Evolutionary conservation across 192 early-diverging fungal genomes (phyloP).

Genomic region (Gryganskiella cystojenkinii): DNA sequence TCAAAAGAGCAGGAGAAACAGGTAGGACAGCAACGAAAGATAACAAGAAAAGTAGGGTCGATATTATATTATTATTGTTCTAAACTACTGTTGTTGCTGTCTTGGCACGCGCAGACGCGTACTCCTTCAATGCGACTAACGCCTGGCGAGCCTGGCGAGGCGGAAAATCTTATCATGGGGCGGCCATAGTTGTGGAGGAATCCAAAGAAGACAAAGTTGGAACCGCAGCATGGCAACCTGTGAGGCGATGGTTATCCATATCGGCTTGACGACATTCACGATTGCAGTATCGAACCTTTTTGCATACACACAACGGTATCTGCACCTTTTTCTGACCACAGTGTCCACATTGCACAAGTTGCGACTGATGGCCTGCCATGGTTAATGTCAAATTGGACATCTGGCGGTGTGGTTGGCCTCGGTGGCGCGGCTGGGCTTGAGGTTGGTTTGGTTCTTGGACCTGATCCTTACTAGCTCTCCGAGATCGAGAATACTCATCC

Average conservation of each 20-base stretch:
- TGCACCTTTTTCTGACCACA: slow-evolving; percentile 26
- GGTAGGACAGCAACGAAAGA: too few relatives aligned
- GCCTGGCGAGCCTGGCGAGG: too few relatives aligned
- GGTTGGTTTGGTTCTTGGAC: background rate
- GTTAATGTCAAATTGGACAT: slow-evolving; percentile 3
- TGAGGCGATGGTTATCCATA: slow-evolving; percentile 29
- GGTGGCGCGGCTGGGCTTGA: background rate
- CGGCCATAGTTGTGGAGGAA: too few relatives aligned
- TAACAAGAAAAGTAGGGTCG: too few relatives aligned
- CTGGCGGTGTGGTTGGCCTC: background rate
- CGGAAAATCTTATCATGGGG: too few relatives aligned
- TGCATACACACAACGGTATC: slow-evolving; percentile 46
- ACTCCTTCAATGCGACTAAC: too few relatives aligned
- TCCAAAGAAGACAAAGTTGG: too few relatives aligned
- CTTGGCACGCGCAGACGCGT: too few relatives aligned
- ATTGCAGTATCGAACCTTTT: slow-evolving; percentile 47
- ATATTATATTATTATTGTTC: too few relatives aligned
- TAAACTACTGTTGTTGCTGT: too few relatives aligned
- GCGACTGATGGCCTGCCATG: slow-evolving; percentile 34
- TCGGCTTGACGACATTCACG: slow-evolving; percentile 34
- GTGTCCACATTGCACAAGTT: slow-evolving; percentile 28
- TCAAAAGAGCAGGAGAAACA: too few relatives aligned
- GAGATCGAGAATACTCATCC: background rate
- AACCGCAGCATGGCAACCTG: slow-evolving; percentile 35
- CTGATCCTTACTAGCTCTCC: too few relatives aligned